Evolutionary conservation across 352 stramenopile genomes (phyloP), one percentile per base, ranked within the genome.

Genomic region (Lagenidium sp.): DNA sequence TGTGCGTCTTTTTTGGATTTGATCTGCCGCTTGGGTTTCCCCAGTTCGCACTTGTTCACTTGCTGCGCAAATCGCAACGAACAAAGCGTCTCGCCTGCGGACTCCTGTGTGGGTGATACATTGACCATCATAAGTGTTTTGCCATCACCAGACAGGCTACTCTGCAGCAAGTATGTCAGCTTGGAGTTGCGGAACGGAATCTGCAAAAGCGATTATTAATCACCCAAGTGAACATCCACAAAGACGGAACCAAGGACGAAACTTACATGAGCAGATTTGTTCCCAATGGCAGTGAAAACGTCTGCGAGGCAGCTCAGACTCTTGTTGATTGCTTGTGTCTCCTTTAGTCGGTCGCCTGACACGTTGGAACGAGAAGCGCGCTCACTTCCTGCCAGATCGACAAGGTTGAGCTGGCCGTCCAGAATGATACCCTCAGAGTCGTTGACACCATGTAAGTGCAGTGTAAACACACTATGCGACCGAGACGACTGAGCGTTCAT

Each of bases 121-220:
- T 99, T 99, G 12, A 87, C 95, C 76, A 99, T 98, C 95, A 99
- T 99, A 18, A 99, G 64, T 26, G 95, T 98, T 67, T 99, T 99
- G 30, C 95, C 95, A 68, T 99, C 94, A 16, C 96, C 96, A 25
- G 91, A 97, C 1, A 99, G 72, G 55, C 92, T 98, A 47, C 92
- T 94, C 64, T 99, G 95, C 0, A 99, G 91, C 18, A 99, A 68
- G 57, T 98, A 98, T 5, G 96, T 99, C 12, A 99, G 70, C 65
- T 99, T 99, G 1, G 86, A 98, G 63, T 99, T 98, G 25, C 97
- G 76, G 77, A 98, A 99, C 28, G 96, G 96, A 21, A 97, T 82
- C 75, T 91, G 55, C 8, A 35, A 44, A n/a, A n/a, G n/a, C n/a
- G n/a, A n/a, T n/a, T n/a, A n/a, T n/a, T n/a, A n/a, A n/a, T n/a